Evolutionary conservation across 495 filamentous ascomycete genomes (phyloP).

Genomic region (Talaromyces stipitatus): DNA sequence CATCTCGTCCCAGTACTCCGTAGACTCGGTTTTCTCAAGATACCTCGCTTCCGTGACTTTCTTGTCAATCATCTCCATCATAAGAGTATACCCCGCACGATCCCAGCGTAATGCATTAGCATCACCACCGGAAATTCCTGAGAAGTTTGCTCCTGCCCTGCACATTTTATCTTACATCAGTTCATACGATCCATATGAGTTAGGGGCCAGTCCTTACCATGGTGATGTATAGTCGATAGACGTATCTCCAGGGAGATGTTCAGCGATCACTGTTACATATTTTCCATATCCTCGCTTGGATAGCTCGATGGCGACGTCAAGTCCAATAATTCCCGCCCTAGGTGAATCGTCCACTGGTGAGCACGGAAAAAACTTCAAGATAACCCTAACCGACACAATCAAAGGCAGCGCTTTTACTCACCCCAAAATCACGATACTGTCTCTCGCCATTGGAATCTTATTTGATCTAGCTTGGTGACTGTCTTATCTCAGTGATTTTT

Average conservation of each 20-base stretch:
- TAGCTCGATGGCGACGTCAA: constrained; percentile 25
- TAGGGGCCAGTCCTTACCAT: constrained; percentile 14
- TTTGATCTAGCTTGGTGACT: background rate
- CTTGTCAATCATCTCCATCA: constrained; percentile 14
- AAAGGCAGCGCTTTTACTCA: background rate
- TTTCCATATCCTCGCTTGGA: constrained; percentile 18
- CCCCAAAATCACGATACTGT: constrained; percentile 16
- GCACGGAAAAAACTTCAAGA: background rate
- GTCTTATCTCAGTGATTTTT: background rate
- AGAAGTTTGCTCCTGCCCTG: constrained; percentile 29
- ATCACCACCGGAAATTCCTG: constrained; percentile 23
- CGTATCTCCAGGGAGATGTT: constrained; percentile 24
- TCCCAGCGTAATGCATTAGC: constrained; percentile 24
- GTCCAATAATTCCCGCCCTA: constrained; percentile 27
- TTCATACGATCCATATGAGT: background rate
- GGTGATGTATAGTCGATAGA: constrained; percentile 23
- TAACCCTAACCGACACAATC: no score
- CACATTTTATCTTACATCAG: background rate
- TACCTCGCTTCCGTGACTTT: constrained; percentile 16
- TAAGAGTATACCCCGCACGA: constrained; percentile 14
- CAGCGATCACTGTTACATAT: constrained; percentile 20
- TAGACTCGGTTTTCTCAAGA: constrained; percentile 17
- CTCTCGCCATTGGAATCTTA: constrained; percentile 7
- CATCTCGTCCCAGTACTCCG: constrained; percentile 25
- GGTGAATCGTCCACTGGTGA: background rate